Evolutionary conservation across 176 grass and related monocot species (phyloP).

Genomic region (Phoenix roebelenii): DNA sequence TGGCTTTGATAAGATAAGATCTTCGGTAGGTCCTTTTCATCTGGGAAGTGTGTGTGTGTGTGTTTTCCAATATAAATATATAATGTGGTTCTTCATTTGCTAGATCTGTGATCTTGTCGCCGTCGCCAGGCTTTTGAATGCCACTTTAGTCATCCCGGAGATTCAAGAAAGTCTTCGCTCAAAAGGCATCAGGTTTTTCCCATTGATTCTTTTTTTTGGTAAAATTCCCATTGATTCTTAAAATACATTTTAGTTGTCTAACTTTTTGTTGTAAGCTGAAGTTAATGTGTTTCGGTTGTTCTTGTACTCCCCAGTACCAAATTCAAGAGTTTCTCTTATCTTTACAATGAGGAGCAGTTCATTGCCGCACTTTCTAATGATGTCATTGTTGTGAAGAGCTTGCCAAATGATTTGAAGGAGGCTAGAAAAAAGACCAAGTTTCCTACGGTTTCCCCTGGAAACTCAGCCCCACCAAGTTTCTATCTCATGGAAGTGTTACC

Average conservation of each 20-base stretch:
- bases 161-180: slow-evolving; percentile 84
- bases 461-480: slow-evolving; percentile 55
- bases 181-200: slow-evolving; percentile 77
- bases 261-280: slow-evolving; percentile 9
- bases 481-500: slow-evolving; percentile 68
- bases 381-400: slow-evolving; percentile 59
- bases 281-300: slow-evolving; percentile 10
- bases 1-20: slow-evolving; percentile 92
- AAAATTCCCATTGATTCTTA: not conserved
- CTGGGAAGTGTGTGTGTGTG: too few species aligned
- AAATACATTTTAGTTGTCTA: not conserved
- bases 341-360: slow-evolving; percentile 91
- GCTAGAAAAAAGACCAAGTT: slow-evolving; percentile 90
- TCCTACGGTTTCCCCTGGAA: slow-evolving; percentile 75
- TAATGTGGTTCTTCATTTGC: slow-evolving; percentile 39
- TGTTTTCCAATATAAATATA: not conserved
- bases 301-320: slow-evolving; percentile 54
- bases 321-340: slow-evolving; percentile 97
- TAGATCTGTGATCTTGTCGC: slow-evolving; percentile 98
- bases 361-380: slow-evolving; percentile 64
- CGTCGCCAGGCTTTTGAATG: slow-evolving; percentile 88
- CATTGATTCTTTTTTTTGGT: slow-evolving; percentile 4
- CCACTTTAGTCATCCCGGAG: slow-evolving; percentile 92
- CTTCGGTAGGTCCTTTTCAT: slow-evolving; percentile 68
- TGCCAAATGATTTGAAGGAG: slow-evolving; percentile 77